A percentile compares a stretch with the other conserved stretches of the same genome.
These are phyloP conservation scores for Biancaea sappan DNA, from an alignment of 306 rosid genomes.

Conservation along the genomic window DNA sequence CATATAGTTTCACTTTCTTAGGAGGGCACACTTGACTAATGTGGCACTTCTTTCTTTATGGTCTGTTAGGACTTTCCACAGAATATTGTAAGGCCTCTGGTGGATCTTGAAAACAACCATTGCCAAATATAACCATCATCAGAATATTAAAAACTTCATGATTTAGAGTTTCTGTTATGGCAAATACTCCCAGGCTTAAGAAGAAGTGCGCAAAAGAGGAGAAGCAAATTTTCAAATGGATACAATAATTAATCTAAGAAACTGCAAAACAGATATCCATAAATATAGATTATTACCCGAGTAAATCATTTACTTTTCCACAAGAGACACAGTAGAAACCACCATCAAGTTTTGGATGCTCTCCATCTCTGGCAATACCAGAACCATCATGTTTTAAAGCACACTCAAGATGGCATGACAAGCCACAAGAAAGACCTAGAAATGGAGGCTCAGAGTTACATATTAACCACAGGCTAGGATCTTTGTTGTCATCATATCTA, in stretches of 20 bases:
- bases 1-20: neutral
- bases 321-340: slow-evolving; percentile 83
- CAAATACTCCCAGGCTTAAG: slow-evolving; percentile 25
- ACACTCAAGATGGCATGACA: slow-evolving; percentile 99
- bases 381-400: slow-evolving; percentile 75
- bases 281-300: slow-evolving; percentile 58
- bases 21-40: neutral
- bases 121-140: slow-evolving; percentile 3
- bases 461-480: slow-evolving; percentile 94
- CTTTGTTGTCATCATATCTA: slow-evolving; percentile 93
- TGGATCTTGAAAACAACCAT: slow-evolving; percentile 22
- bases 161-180: neutral
- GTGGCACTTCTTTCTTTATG: neutral
- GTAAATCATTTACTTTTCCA: slow-evolving; percentile 85
- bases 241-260: slow-evolving; percentile 21
- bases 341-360: slow-evolving; percentile 66
- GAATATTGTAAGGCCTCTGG: neutral
- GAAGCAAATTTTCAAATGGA: slow-evolving; percentile 4
- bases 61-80: neutral
- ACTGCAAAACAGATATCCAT: slow-evolving; percentile 19
- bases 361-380: slow-evolving; percentile 62
- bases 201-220: neutral
- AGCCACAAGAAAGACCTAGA: slow-evolving; percentile 79
- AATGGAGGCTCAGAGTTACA: slow-evolving; percentile 90
- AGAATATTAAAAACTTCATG: neutral